Conservation (phyloP, 176 grass and related monocot genomes). For the Guadua angustifolia region DNA sequence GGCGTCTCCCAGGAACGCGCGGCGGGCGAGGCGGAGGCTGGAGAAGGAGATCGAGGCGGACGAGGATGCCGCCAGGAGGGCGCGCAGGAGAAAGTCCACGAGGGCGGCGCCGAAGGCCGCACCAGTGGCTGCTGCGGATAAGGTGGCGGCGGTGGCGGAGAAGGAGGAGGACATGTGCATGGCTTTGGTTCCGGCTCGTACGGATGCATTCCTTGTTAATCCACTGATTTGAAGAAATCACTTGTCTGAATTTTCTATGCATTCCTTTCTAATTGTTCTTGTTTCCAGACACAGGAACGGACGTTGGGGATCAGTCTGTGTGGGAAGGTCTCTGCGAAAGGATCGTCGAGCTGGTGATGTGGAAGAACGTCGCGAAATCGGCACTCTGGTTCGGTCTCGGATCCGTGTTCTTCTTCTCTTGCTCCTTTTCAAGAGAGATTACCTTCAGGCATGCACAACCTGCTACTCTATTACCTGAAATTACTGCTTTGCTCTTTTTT, state of each 20-base stretch:
- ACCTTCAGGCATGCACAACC: constrained; percentile 64
- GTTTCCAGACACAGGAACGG: constrained; percentile 7
- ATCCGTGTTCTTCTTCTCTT: constrained; percentile 80
- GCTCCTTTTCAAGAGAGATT: constrained; percentile 73
- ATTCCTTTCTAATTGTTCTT: neutral
- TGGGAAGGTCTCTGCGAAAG: constrained; percentile 56
- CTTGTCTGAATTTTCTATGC: neutral
- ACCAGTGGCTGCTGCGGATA: constrained; percentile 24
- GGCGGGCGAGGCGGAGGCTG: constrained; percentile 68
- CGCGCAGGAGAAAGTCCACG: constrained; percentile 55
- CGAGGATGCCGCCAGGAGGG: constrained; percentile 57
- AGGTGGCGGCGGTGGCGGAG: constrained; percentile 17
- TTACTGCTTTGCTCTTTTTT: neutral
- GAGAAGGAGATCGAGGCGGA: constrained; percentile 68
- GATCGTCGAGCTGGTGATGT: constrained; percentile 76
- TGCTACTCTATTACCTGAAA: neutral
- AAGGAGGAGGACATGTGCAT: constrained; percentile 47
- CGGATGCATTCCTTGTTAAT: neutral
- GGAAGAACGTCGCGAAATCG: constrained; percentile 85
- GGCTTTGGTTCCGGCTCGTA: constrained; percentile 46
- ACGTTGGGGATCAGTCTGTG: constrained; percentile 4
- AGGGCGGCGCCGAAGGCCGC: constrained; percentile 19
- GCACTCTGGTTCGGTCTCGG: constrained; percentile 84
- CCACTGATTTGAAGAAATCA: neutral
- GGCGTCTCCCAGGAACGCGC: constrained; percentile 63